A percentile compares a stretch with the other conserved stretches of the same genome.
phyloP scores from a whole-genome alignment of 352 stramenopile genomes.

The Pythium dissimile region DNA sequence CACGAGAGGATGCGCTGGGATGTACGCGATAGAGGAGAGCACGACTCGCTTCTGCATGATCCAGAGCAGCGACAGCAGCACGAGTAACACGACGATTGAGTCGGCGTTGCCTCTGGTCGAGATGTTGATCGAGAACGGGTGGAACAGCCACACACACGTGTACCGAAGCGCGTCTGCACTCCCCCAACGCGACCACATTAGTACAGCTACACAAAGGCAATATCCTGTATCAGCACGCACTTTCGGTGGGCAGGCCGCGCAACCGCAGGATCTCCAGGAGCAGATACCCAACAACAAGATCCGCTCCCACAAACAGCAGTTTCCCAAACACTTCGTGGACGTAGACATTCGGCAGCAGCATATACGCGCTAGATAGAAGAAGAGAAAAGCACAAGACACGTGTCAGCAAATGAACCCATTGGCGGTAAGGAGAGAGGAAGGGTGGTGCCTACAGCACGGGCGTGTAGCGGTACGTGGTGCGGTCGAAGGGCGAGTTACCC shows the following conservation, averaged over 20 bases:
- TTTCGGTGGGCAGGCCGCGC: constrained; percentile 46
- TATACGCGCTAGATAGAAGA: constrained; percentile 39
- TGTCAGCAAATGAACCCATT: neutral
- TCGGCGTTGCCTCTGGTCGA: constrained; percentile 98
- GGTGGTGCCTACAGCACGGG: constrained; percentile 93
- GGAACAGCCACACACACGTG: constrained; percentile 94
- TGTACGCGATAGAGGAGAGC: constrained; percentile 64
- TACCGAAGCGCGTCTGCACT: constrained; percentile 55
- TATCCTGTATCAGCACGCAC: neutral
- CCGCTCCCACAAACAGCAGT: constrained; percentile 94
- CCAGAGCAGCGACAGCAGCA: constrained; percentile 89
- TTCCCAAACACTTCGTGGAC: constrained; percentile 89
- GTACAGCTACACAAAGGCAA: neutral
- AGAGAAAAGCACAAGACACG: neutral
- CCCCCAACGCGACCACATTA: neutral
- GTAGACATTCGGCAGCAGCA: constrained; percentile 76
- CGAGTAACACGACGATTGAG: constrained; percentile 91
- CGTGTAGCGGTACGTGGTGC: constrained; percentile 99
- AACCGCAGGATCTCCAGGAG: constrained; percentile 85
- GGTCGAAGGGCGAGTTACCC: constrained; percentile 91
- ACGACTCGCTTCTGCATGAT: constrained; percentile 81
- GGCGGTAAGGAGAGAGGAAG: neutral
- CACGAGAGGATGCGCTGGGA: neutral
- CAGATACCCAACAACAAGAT: constrained; percentile 91
- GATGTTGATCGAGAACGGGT: constrained; percentile 98